Evolutionary conservation across 2,329 filamentous ascomycete genomes (phyloP).

Genomic region (Aureobasidium leucospermi): DNA sequence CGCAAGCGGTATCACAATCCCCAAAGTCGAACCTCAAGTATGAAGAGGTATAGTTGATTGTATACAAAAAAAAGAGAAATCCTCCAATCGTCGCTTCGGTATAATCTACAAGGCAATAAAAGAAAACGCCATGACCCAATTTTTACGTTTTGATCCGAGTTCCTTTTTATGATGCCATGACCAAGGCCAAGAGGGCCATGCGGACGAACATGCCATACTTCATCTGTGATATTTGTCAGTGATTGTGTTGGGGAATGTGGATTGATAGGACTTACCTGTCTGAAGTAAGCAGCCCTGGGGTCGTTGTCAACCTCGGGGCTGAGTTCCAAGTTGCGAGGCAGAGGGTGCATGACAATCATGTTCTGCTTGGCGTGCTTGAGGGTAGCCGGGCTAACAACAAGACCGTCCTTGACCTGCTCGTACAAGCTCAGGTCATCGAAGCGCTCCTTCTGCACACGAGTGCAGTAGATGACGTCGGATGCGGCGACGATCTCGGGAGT

Average conservation of each 20-base stretch:
- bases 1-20: neutral
- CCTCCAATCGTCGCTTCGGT: neutral
- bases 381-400: constrained; percentile 83
- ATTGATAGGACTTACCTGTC: constrained; percentile 68
- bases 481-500: constrained; percentile 79
- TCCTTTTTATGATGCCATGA: constrained; percentile 56
- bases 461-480: constrained; percentile 94
- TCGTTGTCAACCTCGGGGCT: constrained; percentile 96
- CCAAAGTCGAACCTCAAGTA: neutral
- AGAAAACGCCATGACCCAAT: constrained; percentile 4
- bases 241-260: neutral
- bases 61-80: constrained; percentile 4
- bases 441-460: constrained; percentile 90
- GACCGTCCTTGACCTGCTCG: constrained; percentile 78
- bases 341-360: constrained; percentile 92
- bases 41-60: constrained; percentile 1
- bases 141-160: neutral
- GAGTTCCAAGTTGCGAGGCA: constrained; percentile 90
- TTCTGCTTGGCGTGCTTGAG: constrained; percentile 85
- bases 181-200: constrained; percentile 92
- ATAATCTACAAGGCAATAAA: neutral
- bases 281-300: constrained; percentile 92
- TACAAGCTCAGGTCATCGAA: constrained; percentile 77
- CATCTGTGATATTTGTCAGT: constrained; percentile 62
- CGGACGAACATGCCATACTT: constrained; percentile 94